phyloP scores from a whole-genome alignment of 495 filamentous ascomycete species.

The Pyrenopolyporus hunteri region DNA sequence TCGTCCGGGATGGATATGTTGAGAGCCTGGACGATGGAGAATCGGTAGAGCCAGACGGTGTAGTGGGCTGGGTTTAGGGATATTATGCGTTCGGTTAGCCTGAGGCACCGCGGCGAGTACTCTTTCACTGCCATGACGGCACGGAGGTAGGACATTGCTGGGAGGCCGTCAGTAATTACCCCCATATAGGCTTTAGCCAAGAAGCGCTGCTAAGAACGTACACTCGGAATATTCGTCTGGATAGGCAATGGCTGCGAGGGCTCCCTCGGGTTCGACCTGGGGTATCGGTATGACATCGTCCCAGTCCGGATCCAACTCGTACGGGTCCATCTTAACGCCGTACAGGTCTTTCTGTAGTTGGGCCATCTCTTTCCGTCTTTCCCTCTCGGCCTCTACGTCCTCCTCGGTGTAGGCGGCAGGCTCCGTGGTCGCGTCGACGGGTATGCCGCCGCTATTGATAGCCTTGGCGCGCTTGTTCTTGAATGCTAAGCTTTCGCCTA shows the following conservation, averaged over 20 bases:
- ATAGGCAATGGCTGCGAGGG: conserved; percentile 89
- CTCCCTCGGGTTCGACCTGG: conserved; percentile 78
- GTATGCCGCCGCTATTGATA: conserved; percentile 11
- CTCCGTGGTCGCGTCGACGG: conserved; percentile 24
- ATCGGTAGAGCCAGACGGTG: conserved; percentile 97
- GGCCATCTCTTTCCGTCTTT: conserved; percentile 53
- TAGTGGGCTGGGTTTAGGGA: conserved; percentile 94
- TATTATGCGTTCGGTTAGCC: conserved; percentile 89
- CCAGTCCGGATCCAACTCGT: conserved; percentile 78
- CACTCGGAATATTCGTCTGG: conserved; percentile 84
- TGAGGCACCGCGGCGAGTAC: conserved; percentile 74
- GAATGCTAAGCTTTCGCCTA: conserved; percentile 42
- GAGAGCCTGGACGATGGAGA: conserved; percentile 72
- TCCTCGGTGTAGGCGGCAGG: conserved; percentile 41
- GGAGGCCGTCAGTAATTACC: conserved; percentile 10
- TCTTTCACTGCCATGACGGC: conserved; percentile 92
- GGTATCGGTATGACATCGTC: conserved; percentile 82
- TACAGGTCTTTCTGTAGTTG: conserved; percentile 48
- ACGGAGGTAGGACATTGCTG: conserved; percentile 78
- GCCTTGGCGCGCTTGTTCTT: conserved; percentile 35
- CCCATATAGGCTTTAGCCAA: background rate
- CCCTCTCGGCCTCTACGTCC: conserved; percentile 54
- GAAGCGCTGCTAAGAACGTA: conserved; percentile 45
- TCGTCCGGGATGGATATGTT: conserved; percentile 71
- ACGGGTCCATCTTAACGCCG: conserved; percentile 53